phyloP scores from a whole-genome alignment of 495 filamentous ascomycete genomes.

The Trichodelitschia bisporula region DNA sequence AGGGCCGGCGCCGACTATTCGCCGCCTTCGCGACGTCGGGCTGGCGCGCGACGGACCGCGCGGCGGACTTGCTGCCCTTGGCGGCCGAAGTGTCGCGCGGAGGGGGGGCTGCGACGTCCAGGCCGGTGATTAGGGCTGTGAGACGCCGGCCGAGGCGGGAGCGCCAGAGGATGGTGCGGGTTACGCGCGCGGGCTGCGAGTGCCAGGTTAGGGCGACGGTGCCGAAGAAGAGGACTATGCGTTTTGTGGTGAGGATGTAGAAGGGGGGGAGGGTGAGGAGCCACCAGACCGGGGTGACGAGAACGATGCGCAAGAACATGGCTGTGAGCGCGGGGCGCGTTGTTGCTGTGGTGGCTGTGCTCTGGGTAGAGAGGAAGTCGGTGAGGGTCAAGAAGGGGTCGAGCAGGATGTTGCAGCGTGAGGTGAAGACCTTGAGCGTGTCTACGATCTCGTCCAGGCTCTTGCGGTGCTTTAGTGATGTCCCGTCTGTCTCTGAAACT shows the following conservation, averaged over 20 bases:
- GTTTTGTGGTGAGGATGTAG: constrained; percentile 64
- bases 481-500: constrained; percentile 38
- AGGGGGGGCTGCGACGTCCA: constrained; percentile 27
- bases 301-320: constrained; percentile 67
- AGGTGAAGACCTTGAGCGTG: constrained; percentile 66
- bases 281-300: constrained; percentile 76
- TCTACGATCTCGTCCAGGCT: constrained; percentile 95
- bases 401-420: constrained; percentile 70
- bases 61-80: constrained; percentile 3
- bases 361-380: constrained; percentile 79
- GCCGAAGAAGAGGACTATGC: constrained; percentile 53
- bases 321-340: constrained; percentile 78
- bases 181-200: constrained; percentile 61
- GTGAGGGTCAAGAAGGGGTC: constrained; percentile 73
- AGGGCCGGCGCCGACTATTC: constrained; percentile 21
- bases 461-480: constrained; percentile 43
- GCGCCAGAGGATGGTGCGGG: constrained; percentile 75
- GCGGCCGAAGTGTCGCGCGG: constrained; percentile 11
- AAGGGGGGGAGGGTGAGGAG: constrained; percentile 55
- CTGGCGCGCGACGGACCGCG: constrained; percentile 1
- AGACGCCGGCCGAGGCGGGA: constrained; percentile 46
- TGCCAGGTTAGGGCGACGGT: constrained; percentile 79
- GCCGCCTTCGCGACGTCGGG: constrained; percentile 6
- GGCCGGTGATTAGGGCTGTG: constrained; percentile 46
- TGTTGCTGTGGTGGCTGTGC: constrained; percentile 74